Conservation (phyloP, 1,284 basidiomycete genomes). For the Vanrija sp. region DNA sequence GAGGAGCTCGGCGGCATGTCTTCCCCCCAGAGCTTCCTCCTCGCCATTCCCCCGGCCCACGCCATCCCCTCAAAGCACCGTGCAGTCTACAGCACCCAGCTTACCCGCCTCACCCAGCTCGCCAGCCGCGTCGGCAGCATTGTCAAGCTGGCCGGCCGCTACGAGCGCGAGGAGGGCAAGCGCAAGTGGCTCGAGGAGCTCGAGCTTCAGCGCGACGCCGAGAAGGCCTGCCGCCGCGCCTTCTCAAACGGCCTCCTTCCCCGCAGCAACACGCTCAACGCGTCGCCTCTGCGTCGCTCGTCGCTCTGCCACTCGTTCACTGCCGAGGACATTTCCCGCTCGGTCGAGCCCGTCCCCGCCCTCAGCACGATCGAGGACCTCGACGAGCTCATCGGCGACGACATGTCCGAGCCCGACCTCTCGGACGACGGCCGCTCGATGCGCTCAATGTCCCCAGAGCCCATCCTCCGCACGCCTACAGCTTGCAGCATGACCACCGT, state of each 20-base stretch:
- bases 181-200: conserved; percentile 42
- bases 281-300: conserved; percentile 22
- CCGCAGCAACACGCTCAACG: conserved; percentile 1
- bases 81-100: conserved; percentile 29
- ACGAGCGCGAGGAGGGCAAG: conserved; percentile 46
- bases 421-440: conserved; percentile 8
- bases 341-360: neutral
- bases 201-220: conserved; percentile 36
- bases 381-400: conserved; percentile 10
- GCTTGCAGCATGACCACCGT: neutral
- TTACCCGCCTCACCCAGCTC: conserved; percentile 36
- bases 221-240: conserved; percentile 38
- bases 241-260: conserved; percentile 33
- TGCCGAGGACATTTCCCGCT: conserved; percentile 21
- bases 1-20: conserved; percentile 1
- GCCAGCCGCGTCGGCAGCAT: conserved; percentile 33
- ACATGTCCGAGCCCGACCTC: conserved; percentile 12
- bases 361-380: conserved; percentile 2
- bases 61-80: conserved; percentile 30
- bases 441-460: conserved; percentile 12
- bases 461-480: conserved; percentile 8
- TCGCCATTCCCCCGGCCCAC: conserved; percentile 39
- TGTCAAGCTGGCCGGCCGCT: conserved; percentile 33
- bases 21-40: conserved; percentile 33
- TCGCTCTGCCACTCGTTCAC: conserved; percentile 28